Conservation (phyloP, 129 eudicot genomes). For the Dittrichia graveolens region DNA sequence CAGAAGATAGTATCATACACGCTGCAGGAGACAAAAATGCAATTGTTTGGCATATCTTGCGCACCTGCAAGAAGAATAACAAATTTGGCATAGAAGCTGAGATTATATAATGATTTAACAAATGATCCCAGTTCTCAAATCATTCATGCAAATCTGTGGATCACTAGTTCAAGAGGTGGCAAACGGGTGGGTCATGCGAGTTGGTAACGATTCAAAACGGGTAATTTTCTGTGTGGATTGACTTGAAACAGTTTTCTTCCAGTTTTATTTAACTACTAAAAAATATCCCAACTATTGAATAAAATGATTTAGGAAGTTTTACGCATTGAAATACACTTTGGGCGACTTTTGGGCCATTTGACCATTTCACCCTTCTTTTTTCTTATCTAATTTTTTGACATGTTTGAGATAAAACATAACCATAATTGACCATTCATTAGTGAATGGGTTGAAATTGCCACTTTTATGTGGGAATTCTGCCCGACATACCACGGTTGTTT, state of each 20-base stretch:
- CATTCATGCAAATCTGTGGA: neutral
- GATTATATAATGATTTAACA: neutral
- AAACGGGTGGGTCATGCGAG: neutral
- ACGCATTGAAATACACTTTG: neutral
- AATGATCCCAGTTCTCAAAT: neutral
- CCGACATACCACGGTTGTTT: slow-evolving; percentile 71
- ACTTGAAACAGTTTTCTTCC: neutral
- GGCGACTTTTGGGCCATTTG: neutral
- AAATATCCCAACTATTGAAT: neutral
- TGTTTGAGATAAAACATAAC: neutral
- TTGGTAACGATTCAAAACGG: neutral
- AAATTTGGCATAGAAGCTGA: neutral
- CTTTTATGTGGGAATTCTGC: slow-evolving; percentile 11
- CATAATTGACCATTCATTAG: slow-evolving; percentile 2
- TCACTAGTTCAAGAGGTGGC: neutral
- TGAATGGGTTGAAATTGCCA: slow-evolving; percentile 3
- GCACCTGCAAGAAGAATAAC: slow-evolving; percentile 53
- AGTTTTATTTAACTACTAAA: neutral
- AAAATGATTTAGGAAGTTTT: neutral
- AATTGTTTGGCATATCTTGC: slow-evolving; percentile 93
- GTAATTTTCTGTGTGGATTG: neutral
- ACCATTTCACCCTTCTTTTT: neutral
- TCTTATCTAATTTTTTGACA: too few species aligned
- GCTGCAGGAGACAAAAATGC: slow-evolving; percentile 94
- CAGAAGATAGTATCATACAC: slow-evolving; percentile 82